Evolutionary conservation across 2,329 filamentous ascomycete genomes (phyloP).

Genomic region (Phoma sp.): DNA sequence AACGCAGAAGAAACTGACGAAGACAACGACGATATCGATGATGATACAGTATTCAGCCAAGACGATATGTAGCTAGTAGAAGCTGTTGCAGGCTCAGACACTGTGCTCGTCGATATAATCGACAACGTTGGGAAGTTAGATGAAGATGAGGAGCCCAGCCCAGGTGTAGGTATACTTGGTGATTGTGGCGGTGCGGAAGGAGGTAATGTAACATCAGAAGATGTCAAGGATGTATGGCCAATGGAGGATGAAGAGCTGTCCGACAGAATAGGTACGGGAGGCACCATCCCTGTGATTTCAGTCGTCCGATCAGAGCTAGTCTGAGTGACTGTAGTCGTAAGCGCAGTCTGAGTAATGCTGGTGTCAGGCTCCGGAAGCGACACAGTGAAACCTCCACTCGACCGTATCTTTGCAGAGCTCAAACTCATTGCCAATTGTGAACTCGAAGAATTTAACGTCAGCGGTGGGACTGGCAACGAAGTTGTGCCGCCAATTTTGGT

Average conservation of each 20-base stretch:
- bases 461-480: neutral
- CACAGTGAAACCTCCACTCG: constrained; percentile 13
- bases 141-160: neutral
- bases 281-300: neutral
- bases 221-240: neutral
- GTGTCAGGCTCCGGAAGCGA: constrained; percentile 6
- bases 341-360: neutral
- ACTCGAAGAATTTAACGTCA: neutral
- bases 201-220: neutral
- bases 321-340: neutral
- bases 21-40: neutral
- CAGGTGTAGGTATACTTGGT: neutral
- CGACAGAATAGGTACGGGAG: neutral
- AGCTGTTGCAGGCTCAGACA: too few species aligned
- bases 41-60: too few species aligned
- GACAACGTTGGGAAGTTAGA: neutral
- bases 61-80: too few species aligned
- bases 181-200: neutral
- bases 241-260: neutral
- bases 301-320: neutral
- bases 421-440: neutral
- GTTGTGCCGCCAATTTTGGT: neutral
- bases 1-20: too few species aligned
- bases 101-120: neutral
- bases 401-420: neutral